These are phyloP conservation scores for Mucor velutinosus DNA, from an alignment of 371 early-diverging fungal genomes.

Conservation along the genomic window DNA sequence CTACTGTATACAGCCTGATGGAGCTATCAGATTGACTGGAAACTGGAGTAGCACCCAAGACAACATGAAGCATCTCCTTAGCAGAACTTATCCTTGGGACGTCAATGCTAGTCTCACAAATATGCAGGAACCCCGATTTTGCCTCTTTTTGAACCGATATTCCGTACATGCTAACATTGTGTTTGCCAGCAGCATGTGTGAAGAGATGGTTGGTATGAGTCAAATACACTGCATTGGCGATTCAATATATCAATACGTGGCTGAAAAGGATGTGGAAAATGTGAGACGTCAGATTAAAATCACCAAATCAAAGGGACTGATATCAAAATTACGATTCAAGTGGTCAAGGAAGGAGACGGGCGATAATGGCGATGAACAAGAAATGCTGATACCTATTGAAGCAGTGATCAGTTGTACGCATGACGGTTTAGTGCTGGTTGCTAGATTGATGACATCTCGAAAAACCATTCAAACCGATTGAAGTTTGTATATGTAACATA, in stretches of 20 bases:
- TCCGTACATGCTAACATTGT: slow-evolving; percentile 10
- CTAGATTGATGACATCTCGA: not conserved
- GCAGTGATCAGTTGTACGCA: slow-evolving; percentile 43
- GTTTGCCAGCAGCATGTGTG: slow-evolving; percentile 19
- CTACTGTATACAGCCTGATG: slow-evolving; percentile 20
- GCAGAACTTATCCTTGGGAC: slow-evolving; percentile 25
- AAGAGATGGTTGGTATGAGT: slow-evolving; percentile 5
- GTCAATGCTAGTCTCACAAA: slow-evolving; percentile 14
- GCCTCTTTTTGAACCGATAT: slow-evolving; percentile 24
- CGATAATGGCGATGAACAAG: not conserved
- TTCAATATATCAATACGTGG: slow-evolving; percentile 13
- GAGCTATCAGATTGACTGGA: slow-evolving; percentile 21
- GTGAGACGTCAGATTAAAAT: slow-evolving; percentile 17
- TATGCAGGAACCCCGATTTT: slow-evolving; percentile 24
- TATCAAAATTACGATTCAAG: slow-evolving; percentile 11
- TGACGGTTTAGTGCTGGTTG: slow-evolving; percentile 50
- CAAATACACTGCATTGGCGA: slow-evolving; percentile 13
- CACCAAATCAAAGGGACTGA: slow-evolving; percentile 6
- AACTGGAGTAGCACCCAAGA: slow-evolving; percentile 32
- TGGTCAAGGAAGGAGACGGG: slow-evolving; percentile 11
- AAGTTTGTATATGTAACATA: not conserved
- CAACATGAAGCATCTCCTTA: slow-evolving; percentile 14
- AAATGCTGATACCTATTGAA: slow-evolving; percentile 19
- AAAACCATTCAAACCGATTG: not conserved
- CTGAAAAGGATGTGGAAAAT: not conserved